These are phyloP conservation scores for Ascochyta koolunga DNA, from an alignment of 2,329 filamentous ascomycete species.

Conservation along the genomic window DNA sequence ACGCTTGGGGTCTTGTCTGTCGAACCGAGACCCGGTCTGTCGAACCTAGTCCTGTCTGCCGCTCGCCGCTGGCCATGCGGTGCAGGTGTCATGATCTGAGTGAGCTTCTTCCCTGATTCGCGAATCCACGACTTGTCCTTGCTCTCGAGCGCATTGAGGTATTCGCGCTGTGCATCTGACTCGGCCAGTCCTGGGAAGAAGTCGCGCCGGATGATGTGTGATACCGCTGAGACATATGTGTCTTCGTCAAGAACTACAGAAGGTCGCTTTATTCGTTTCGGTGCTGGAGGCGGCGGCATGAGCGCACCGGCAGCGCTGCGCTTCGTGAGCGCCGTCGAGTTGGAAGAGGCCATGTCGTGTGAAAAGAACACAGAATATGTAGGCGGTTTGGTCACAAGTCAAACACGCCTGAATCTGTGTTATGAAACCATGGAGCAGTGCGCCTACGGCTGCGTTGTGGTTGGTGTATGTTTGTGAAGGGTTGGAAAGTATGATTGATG, in stretches of 20 bases:
- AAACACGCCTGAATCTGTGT: constrained; percentile 1
- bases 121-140: constrained; percentile 85
- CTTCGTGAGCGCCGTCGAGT: constrained; percentile 70
- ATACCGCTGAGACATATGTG: constrained; percentile 86
- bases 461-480: background rate
- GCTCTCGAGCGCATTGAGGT: constrained; percentile 87
- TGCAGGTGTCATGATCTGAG: constrained; percentile 81
- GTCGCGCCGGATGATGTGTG: constrained; percentile 93
- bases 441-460: background rate
- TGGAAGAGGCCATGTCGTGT: constrained; percentile 34
- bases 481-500: constrained; percentile 1
- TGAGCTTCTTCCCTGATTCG: constrained; percentile 69
- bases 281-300: constrained; percentile 85
- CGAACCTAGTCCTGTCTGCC: constrained; percentile 36
- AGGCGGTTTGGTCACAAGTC: constrained; percentile 7
- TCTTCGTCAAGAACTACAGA: constrained; percentile 91
- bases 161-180: constrained; percentile 86
- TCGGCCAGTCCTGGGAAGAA: constrained; percentile 94
- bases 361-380: background rate
- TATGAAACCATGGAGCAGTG: constrained; percentile 3
- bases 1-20: constrained; percentile 65
- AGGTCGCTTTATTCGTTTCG: constrained; percentile 91
- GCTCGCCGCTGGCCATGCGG: constrained; percentile 53
- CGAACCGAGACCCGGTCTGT: constrained; percentile 21
- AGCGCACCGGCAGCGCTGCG: constrained; percentile 69